phyloP scores from a whole-genome alignment of 1,139 yeast species.

The Magnusiomyces tetraspermus region DNA sequence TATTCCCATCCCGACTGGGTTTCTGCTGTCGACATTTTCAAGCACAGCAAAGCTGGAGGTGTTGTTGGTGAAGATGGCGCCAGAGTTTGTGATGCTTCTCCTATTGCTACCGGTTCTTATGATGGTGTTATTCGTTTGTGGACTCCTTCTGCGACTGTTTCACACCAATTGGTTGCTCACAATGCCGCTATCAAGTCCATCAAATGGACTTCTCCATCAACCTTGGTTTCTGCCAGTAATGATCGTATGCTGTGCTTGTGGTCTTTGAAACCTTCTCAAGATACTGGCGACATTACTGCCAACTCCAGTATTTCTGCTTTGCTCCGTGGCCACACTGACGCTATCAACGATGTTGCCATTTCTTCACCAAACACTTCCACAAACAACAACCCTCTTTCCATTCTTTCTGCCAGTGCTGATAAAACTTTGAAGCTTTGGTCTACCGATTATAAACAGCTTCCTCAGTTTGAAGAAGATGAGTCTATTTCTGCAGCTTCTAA shows the following conservation, averaged over 20 bases:
- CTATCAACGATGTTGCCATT: slow-evolving; percentile 70
- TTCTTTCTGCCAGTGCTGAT: slow-evolving; percentile 81
- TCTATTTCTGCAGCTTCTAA: slow-evolving; percentile 21
- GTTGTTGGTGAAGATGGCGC: slow-evolving; percentile 16
- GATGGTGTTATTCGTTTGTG: slow-evolving; percentile 92
- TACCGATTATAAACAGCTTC: slow-evolving; percentile 74
- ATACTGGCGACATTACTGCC: slow-evolving; percentile 36
- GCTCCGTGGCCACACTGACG: slow-evolving; percentile 80
- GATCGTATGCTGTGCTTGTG: slow-evolving; percentile 85
- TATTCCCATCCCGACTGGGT: slow-evolving; percentile 95
- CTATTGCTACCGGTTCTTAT: slow-evolving; percentile 79
- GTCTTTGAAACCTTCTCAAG: slow-evolving; percentile 51
- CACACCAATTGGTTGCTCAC: slow-evolving; percentile 78
- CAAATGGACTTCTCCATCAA: slow-evolving; percentile 43
- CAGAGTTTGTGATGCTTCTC: slow-evolving; percentile 23
- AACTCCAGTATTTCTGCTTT: slow-evolving; percentile 51
- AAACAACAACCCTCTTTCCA: slow-evolving; percentile 32
- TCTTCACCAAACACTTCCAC: slow-evolving; percentile 21
- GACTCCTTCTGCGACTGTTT: slow-evolving; percentile 74
- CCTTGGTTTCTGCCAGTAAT: slow-evolving; percentile 71
- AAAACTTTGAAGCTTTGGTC: slow-evolving; percentile 82
- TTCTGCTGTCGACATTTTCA: slow-evolving; percentile 52
- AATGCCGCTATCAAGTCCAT: slow-evolving; percentile 77
- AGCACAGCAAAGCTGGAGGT: slow-evolving; percentile 9
- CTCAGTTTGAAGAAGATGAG: slow-evolving; percentile 51